phyloP scores from a whole-genome alignment of 2,329 filamentous ascomycete genomes.

The Paramyrothecium sp. region DNA sequence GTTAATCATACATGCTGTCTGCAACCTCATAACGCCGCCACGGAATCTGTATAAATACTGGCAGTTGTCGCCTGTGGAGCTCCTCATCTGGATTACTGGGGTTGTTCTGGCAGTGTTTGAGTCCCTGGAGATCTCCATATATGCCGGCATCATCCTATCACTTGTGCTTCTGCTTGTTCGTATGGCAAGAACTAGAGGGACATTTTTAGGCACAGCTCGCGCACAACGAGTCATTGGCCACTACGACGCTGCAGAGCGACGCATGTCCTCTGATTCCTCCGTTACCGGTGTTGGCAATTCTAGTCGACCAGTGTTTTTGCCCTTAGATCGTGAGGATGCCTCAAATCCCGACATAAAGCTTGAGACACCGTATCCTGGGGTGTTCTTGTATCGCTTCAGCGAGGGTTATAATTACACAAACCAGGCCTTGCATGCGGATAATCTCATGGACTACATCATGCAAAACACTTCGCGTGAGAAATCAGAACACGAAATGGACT shows the following conservation, averaged over 20 bases:
- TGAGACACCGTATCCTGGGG: constrained; percentile 42
- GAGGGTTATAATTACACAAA: constrained; percentile 55
- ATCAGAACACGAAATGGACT: constrained; percentile 31
- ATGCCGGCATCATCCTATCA: constrained; percentile 43
- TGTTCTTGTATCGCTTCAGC: constrained; percentile 51
- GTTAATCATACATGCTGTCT: constrained; percentile 82
- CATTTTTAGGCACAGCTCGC: constrained; percentile 41
- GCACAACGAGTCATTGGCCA: constrained; percentile 11
- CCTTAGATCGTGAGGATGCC: constrained; percentile 37
- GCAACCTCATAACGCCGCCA: constrained; percentile 71
- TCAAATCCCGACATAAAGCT: constrained; percentile 44
- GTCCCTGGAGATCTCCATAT: constrained; percentile 50
- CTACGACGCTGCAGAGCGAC: neutral
- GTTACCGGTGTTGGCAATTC: neutral
- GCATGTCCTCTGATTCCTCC: neutral
- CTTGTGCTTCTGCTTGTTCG: constrained; percentile 42
- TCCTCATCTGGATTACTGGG: constrained; percentile 72
- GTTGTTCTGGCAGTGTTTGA: constrained; percentile 57
- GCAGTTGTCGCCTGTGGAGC: constrained; percentile 71
- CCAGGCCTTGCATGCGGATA: constrained; percentile 45
- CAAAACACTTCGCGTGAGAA: constrained; percentile 37
- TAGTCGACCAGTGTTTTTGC: constrained; percentile 36
- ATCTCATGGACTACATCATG: constrained; percentile 36
- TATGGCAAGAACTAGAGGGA: constrained; percentile 43
- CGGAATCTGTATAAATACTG: constrained; percentile 76